These are phyloP conservation scores for Xylaria digitata DNA, from an alignment of 2,329 filamentous ascomycete genomes.

Conservation along the genomic window DNA sequence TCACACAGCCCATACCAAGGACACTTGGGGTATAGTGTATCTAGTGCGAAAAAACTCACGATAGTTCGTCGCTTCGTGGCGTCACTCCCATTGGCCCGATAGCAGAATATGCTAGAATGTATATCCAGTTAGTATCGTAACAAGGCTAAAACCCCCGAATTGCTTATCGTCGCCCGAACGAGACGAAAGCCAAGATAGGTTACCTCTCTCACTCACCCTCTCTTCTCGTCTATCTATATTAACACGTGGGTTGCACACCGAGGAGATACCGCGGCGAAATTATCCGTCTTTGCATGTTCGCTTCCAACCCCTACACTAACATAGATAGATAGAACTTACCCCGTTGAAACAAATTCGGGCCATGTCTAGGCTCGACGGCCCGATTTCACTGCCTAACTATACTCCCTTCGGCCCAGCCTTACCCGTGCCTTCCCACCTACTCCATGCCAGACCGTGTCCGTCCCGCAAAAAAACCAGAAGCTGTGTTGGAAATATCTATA, in stretches of 20 bases:
- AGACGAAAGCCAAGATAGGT: neutral
- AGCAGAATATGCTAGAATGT: neutral
- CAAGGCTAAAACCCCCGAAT: neutral
- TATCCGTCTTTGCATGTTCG: conserved; percentile 3
- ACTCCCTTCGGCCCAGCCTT: conserved; percentile 24
- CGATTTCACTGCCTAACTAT: conserved; percentile 26
- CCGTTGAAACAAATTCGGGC: conserved; percentile 8
- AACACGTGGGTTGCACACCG: neutral
- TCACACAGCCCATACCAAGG: conserved; percentile 22
- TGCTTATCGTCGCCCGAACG: conserved; percentile 1
- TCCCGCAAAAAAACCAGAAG: conserved; percentile 2
- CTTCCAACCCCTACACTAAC: neutral
- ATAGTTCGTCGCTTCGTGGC: conserved; percentile 15
- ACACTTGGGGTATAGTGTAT: neutral
- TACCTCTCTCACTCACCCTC: neutral
- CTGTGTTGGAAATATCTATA: neutral
- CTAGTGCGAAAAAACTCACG: conserved; percentile 16
- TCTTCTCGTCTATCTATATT: neutral
- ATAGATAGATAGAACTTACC: neutral
- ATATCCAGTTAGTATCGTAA: neutral
- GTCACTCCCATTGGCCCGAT: conserved; percentile 7
- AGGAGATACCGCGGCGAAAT: conserved; percentile 26
- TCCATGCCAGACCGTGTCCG: conserved; percentile 7
- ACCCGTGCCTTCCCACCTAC: conserved; percentile 15
- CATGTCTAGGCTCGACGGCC: conserved; percentile 33